A percentile compares a stretch with the other conserved stretches of the same genome.
Conservation (phyloP, 805 yeast genomes). For the Metschnikowia arizonensis region DNA sequence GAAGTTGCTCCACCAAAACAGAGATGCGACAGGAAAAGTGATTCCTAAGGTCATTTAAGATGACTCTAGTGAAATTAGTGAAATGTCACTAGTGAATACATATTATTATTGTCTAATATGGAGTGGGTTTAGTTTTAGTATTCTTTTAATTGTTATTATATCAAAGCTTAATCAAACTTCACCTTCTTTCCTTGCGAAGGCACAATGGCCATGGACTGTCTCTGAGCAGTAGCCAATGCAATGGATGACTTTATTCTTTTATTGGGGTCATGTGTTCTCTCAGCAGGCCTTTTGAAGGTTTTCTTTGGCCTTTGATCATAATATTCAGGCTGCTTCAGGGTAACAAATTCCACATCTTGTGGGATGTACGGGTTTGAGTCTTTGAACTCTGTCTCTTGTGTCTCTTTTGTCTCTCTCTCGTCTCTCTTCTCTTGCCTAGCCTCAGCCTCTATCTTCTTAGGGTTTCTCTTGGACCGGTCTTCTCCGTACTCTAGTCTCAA, state of each 20-base stretch:
- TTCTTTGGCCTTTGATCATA: slow-evolving; percentile 1
- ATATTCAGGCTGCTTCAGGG: neutral
- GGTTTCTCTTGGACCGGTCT: slow-evolving; percentile 78
- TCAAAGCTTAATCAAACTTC: slow-evolving; percentile 50
- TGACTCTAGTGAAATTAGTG: no score
- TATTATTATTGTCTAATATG: no score
- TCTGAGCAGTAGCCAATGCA: slow-evolving; percentile 82
- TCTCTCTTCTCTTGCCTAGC: neutral
- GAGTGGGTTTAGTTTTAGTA: no score
- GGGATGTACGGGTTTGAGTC: no score
- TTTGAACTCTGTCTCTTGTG: neutral
- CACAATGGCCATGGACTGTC: slow-evolving; percentile 86
- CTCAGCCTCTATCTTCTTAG: slow-evolving; percentile 25
- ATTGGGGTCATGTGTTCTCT: slow-evolving; percentile 24
- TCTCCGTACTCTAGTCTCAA: slow-evolving; percentile 91
- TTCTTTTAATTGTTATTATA: neutral
- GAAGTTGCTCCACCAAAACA: slow-evolving; percentile 16
- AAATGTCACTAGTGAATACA: no score
- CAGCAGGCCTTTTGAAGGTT: slow-evolving; percentile 15
- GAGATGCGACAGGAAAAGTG: slow-evolving; percentile 2
- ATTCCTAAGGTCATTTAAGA: slow-evolving; percentile 1
- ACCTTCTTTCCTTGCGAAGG: slow-evolving; percentile 86
- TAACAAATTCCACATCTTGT: neutral
- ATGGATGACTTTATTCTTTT: slow-evolving; percentile 70
- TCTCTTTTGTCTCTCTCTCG: neutral